Conservation (phyloP, 2,329 filamentous ascomycete species). For the Plectosphaerella sp. region DNA sequence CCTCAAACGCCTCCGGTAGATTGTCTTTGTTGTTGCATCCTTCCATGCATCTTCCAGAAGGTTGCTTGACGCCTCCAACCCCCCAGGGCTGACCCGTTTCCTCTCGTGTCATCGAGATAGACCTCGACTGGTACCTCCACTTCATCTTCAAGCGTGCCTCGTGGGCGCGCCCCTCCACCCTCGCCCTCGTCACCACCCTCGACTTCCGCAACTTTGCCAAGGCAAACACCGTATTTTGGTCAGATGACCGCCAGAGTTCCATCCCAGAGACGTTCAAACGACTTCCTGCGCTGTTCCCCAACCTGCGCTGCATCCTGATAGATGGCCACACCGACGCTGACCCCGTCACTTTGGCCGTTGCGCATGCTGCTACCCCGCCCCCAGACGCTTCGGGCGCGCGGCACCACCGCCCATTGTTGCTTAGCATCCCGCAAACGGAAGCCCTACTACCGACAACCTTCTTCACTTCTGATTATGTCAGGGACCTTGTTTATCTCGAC, state of each 20-base stretch:
- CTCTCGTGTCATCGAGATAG: conserved; percentile 24
- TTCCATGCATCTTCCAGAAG: background rate
- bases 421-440: conserved; percentile 40
- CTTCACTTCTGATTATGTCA: conserved; percentile 30
- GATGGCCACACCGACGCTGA: conserved; percentile 43
- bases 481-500: conserved; percentile 46
- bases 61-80: background rate
- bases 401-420: conserved; percentile 25
- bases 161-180: conserved; percentile 28
- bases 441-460: conserved; percentile 34
- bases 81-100: background rate
- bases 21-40: background rate
- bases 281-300: conserved; percentile 35
- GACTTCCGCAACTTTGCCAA: conserved; percentile 42
- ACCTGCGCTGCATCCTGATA: conserved; percentile 40
- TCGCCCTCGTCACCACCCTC: conserved; percentile 38
- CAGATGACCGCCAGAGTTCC: conserved; percentile 28
- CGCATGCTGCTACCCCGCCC: background rate
- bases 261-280: conserved; percentile 34
- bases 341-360: conserved; percentile 26
- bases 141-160: conserved; percentile 39
- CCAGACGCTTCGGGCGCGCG: background rate
- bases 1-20: background rate
- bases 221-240: conserved; percentile 34
- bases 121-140: conserved; percentile 42